Evolutionary conservation across 495 filamentous ascomycete genomes (phyloP), one percentile per base, ranked within the genome.

Genomic region (Letharia lupina): DNA sequence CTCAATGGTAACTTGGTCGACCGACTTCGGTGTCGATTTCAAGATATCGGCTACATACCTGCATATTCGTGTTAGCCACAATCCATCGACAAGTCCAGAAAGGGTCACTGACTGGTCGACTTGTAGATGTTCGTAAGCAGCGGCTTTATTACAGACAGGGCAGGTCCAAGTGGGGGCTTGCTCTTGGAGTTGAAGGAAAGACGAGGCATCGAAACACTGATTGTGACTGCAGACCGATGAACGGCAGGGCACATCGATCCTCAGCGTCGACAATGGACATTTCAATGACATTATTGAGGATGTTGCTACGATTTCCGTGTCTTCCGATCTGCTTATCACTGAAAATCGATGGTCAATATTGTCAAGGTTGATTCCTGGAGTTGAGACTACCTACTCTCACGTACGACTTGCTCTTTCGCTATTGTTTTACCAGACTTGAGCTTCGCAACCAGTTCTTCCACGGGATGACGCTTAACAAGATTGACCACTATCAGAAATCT

Each of bases 121-220:
- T 40, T 90, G 89, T 42, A 98, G 73, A 40, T 82, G 86, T 54
- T 93, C 88, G 72, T 92, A 98, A 12, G 84, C 84, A 12, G 91
- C 86, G 0, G 84, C 76, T 69, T 96, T 95, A 73, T 86, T 91
- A 77, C 94, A 98, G 37, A 96, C 87, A 11, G 94, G 94, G 71
- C 94, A 98, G 31, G 84, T 80, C 94, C 94, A 98, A 15, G 91
- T 93, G 31, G 94, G 93, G 0, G 90, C 93, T 78, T 98, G 94
- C 74, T 97, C 92, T 71, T 97, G 92, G 47, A 98, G 73, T 70
- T 96, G 91, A 18, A 98, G 80, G 70, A 96, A 98, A 4, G 91
- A 95, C 4, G 85, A 85, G n/a, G 88, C 94, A 75, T 98, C 94
- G 73, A 98, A 98, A 71, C 94, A 98, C 70, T 94, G 91, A 50